Base-by-base conservation (phyloP, 768 basidiomycete species). In the Amanita subjunquillea region DNA sequence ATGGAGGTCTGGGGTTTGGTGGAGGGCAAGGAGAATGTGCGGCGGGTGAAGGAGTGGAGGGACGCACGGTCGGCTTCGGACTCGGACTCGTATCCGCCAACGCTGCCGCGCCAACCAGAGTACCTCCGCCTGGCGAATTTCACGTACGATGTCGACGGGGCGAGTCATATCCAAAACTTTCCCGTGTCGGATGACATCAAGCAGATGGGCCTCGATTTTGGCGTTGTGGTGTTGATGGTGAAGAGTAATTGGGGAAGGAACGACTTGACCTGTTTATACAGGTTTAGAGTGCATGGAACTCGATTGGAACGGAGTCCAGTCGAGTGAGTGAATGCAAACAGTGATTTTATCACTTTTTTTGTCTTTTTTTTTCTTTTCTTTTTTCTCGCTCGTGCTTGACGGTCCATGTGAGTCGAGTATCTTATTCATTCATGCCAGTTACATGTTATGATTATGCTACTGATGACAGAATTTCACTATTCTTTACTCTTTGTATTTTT, bases 1-100 rank as follows among this genome's bases (percentile, higher is more conserved):
- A 89, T 97, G 80, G 91, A 96, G 59, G 78, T 95, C 4, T 95
- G 92, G 93, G 93, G 83, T 0, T 66, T 92, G 57, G 78, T 95
- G 32, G 92, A 96, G 57, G 89, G 87, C 8, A 55, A 61, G 48
- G 85, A 88, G 47, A 89, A 93, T 58, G 51, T 80, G 5, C 76
- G 66, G 34, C 86, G 82, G 63, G 71, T 88, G 27, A 61, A 60
- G 25, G 74, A 68, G 50, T 89, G 83, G 72, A 70, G 68, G 56
- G 73, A 67, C 56, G 71, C 74, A 69, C 66, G 34, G 69, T 65
- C 0, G 67, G 17, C 17, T 17, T 17, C 17, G 41, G 63, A 66
- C 41, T 66, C 61, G n/a, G 3, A 37, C 10, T 65, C 60, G 30
- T 74, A 77, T 56, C 80, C 81, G 1, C 45, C 58, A n/a, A 71